These are phyloP conservation scores for Trypanosoma avium DNA, from an alignment of 208 protist species.

Conservation along the genomic window DNA sequence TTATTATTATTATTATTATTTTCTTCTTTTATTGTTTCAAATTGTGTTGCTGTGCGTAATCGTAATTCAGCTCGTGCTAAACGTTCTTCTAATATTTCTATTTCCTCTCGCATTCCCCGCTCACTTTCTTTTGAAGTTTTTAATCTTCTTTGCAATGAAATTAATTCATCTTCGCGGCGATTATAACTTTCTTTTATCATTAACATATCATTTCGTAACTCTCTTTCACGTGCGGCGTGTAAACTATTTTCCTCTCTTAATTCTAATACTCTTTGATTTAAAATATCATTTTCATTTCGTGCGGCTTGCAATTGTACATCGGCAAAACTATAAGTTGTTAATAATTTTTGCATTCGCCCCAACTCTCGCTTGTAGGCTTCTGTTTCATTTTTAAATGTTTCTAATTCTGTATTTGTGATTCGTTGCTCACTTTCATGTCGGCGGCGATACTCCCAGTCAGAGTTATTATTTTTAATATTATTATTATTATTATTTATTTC, in stretches of 20 bases:
- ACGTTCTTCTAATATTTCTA: slow-evolving; percentile 36
- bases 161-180: slow-evolving; percentile 34
- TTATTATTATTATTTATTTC: slow-evolving; percentile 50
- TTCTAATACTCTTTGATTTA: slow-evolving; percentile 63
- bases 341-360: slow-evolving; percentile 39
- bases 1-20: neutral
- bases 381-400: neutral
- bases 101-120: slow-evolving; percentile 41
- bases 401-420: slow-evolving; percentile 7
- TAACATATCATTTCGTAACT: slow-evolving; percentile 39
- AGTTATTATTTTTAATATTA: too few relatives aligned
- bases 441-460: slow-evolving; percentile 52
- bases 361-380: slow-evolving; percentile 37
- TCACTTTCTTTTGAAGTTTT: slow-evolving; percentile 28
- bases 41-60: slow-evolving; percentile 12
- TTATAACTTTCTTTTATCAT: slow-evolving; percentile 36
- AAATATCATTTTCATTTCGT: slow-evolving; percentile 45
- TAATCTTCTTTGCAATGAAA: slow-evolving; percentile 25
- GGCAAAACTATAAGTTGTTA: slow-evolving; percentile 37
- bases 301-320: slow-evolving; percentile 51
- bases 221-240: slow-evolving; percentile 40
- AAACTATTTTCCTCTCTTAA: slow-evolving; percentile 50
- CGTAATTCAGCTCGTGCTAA: slow-evolving; percentile 41
- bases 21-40: neutral
- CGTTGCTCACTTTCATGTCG: slow-evolving; percentile 26